Conservation (phyloP, 1,284 basidiomycete genomes). For the Microbotryum intermedium region DNA sequence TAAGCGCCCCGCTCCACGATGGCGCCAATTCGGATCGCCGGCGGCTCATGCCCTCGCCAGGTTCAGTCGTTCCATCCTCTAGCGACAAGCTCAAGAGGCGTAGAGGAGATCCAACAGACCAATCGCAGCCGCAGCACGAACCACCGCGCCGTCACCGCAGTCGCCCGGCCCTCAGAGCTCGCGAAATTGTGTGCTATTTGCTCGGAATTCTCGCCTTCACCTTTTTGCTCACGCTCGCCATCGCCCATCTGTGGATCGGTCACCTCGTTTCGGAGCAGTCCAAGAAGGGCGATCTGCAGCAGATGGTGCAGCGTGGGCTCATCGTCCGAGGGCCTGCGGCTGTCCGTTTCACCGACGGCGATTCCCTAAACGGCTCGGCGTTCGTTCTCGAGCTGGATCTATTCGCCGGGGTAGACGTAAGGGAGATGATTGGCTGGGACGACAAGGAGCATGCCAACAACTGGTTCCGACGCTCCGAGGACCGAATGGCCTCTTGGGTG, state of each 20-base stretch:
- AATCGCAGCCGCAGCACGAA: not conserved
- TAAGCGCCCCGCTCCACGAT: not conserved
- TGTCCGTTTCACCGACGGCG: constrained; percentile 14
- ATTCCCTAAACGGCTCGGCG: not conserved
- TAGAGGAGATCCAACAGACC: not conserved
- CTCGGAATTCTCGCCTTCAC: constrained; percentile 13
- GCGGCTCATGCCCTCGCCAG: not conserved
- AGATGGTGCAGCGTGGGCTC: constrained; percentile 24
- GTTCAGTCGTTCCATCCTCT: not conserved
- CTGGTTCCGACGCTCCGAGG: constrained; percentile 15
- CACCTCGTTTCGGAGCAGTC: constrained; percentile 28
- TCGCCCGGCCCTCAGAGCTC: not conserved
- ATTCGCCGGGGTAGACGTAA: constrained; percentile 26
- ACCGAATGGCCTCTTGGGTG: constrained; percentile 21
- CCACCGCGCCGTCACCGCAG: not conserved
- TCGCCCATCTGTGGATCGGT: constrained; percentile 30
- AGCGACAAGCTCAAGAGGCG: no score
- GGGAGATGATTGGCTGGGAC: constrained; percentile 30
- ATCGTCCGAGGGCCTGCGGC: constrained; percentile 24
- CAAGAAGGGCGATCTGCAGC: constrained; percentile 12
- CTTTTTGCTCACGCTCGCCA: constrained; percentile 14
- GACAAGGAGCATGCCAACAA: constrained; percentile 7
- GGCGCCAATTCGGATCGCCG: not conserved
- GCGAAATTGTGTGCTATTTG: constrained; percentile 8
- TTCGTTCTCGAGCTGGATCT: constrained; percentile 24